A percentile compares a stretch with the other conserved stretches of the same genome.
These are phyloP conservation scores for Colletotrichum lentis DNA, from an alignment of 2,329 filamentous ascomycete genomes.

Conservation along the genomic window DNA sequence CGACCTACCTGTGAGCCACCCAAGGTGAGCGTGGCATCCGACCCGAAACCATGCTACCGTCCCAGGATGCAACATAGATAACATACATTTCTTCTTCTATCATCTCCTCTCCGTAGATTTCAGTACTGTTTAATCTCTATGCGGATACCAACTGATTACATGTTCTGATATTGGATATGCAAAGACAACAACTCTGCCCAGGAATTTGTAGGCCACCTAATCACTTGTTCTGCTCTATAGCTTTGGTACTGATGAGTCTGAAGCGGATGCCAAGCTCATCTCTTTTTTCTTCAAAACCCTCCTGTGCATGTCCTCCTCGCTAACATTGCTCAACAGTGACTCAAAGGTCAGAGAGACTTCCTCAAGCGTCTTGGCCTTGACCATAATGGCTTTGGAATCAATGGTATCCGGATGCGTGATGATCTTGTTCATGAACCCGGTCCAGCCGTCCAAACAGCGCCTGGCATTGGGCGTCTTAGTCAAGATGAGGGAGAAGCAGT, in stretches of 20 bases:
- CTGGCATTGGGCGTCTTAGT: slow-evolving; percentile 53
- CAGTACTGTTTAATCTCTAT: not conserved
- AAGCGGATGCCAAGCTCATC: slow-evolving; percentile 35
- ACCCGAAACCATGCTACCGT: not conserved
- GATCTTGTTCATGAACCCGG: slow-evolving; percentile 61
- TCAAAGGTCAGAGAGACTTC: slow-evolving; percentile 57
- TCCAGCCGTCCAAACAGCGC: slow-evolving; percentile 64
- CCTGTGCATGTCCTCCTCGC: slow-evolving; percentile 53
- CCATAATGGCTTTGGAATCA: slow-evolving; percentile 52
- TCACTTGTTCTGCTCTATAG: slow-evolving; percentile 38
- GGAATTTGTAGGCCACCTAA: not conserved
- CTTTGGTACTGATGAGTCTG: slow-evolving; percentile 43
- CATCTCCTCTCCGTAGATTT: not conserved
- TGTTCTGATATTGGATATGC: not conserved
- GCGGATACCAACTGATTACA: not conserved
- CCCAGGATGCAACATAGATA: not conserved
- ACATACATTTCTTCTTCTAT: not conserved
- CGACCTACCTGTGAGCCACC: no score
- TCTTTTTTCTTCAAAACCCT: slow-evolving; percentile 47
- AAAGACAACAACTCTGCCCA: not conserved
- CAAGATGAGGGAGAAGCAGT: slow-evolving; percentile 72
- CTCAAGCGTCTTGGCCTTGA: slow-evolving; percentile 61
- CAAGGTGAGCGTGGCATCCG: no score
- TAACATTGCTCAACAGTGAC: slow-evolving; percentile 52
- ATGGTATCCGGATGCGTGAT: slow-evolving; percentile 49